Evolutionary conservation across 2,329 filamentous ascomycete genomes (phyloP), one percentile per base, ranked within the genome.

Genomic region (Curvularia sp.): DNA sequence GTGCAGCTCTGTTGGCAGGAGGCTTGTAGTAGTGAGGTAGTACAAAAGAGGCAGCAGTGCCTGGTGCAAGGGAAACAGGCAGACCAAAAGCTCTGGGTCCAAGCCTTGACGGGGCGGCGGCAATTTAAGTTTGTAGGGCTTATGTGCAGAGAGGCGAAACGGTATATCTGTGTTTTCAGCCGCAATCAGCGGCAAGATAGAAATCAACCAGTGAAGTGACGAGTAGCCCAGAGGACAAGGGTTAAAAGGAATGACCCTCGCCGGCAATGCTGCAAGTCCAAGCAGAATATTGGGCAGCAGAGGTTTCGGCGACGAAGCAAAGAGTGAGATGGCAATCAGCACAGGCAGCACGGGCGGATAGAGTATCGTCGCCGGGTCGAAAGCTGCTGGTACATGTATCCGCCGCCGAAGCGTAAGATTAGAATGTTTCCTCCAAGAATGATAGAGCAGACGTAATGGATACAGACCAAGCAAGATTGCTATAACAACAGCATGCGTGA

Each of bases 321-420:
- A 86, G 41, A 97, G 82, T 9, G 93, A 88, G 4, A 95, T 80
- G 1, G 93, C 88, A 27, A 95, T 89, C 45, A 93, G 82, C 15
- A 93, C 78, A 0, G 93, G 92, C 28, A 97, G 82, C 2, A 88
- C 78, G 5, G 89, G 84, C 18, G 94, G 94, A 73, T 97, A 98
- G 56, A 97, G 78, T n/a, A 97, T 82, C 10, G 93, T 92, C 6
- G 94, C 94, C 2, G 93, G 93, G 71, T 98, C 94, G 77, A 97
- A 96, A n/a, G 86, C 83, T 3, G 87, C 80, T 0, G 93, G 92
- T 36, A 97, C 80, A 39, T 83, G 82, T 68, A 88, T 85, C 48
- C 81, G 80, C 63, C 73, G 78, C 49, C 78, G 67, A 49, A 76
- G 67, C 32, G 73, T 74, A 34, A 68, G 63, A 19, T 60, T 63